phyloP scores from a whole-genome alignment of 2,329 filamentous ascomycete species.

The Colletotrichum sp. region DNA sequence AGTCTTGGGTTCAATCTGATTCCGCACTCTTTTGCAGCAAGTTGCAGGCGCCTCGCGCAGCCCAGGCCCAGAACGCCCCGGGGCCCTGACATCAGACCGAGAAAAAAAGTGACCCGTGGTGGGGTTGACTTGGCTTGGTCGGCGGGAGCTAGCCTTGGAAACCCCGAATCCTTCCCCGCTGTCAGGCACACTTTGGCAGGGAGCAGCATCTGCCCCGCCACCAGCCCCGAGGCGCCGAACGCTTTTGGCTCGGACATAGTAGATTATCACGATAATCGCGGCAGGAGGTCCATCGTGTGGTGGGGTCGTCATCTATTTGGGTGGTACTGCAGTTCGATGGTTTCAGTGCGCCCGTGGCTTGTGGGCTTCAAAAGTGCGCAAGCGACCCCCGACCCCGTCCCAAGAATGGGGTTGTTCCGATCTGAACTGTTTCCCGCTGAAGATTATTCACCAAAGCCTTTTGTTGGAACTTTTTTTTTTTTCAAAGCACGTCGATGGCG shows the following conservation, averaged over 20 bases:
- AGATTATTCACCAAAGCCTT: not conserved
- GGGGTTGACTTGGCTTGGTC: not conserved
- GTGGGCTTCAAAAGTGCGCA: not conserved
- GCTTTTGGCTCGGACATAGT: slow-evolving; percentile 9
- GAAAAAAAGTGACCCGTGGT: not conserved
- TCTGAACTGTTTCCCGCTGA: not conserved
- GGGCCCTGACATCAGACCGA: slow-evolving; percentile 15
- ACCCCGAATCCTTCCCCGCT: slow-evolving; percentile 8
- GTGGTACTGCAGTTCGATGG: not conserved
- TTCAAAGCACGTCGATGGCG: too few species aligned
- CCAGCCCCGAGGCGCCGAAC: slow-evolving; percentile 14
- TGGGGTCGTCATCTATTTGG: not conserved
- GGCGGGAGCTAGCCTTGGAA: slow-evolving; percentile 10
- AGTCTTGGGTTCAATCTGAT: not conserved
- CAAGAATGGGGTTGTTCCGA: not conserved
- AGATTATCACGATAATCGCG: slow-evolving; percentile 19
- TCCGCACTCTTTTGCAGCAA: not conserved
- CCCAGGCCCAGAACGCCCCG: not conserved
- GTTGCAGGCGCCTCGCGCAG: not conserved
- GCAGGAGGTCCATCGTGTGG: not conserved
- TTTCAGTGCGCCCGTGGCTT: not conserved
- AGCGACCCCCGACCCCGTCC: not conserved
- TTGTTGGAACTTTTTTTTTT: not conserved
- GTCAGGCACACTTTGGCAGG: slow-evolving; percentile 3
- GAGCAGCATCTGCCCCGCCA: not conserved